Percentiles rank a stretch among this genome's conserved stretches.
These are phyloP conservation scores for Fusarium decemcellulare DNA, from an alignment of 2,329 filamentous ascomycete genomes.

Conservation along the genomic window DNA sequence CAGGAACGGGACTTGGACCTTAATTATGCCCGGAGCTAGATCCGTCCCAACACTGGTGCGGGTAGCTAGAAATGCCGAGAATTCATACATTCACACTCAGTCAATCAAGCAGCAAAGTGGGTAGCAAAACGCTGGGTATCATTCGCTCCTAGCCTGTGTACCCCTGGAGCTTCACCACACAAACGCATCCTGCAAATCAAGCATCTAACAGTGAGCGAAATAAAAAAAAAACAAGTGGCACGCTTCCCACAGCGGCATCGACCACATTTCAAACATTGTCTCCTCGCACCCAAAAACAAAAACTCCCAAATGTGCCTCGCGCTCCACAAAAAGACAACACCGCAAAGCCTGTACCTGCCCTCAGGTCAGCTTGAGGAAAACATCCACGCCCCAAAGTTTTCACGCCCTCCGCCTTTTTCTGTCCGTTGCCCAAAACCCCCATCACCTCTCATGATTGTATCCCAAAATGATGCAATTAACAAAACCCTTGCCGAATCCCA, in stretches of 20 bases:
- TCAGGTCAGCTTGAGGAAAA: constrained; percentile 20
- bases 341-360: constrained; percentile 11
- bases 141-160: constrained; percentile 42
- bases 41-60: constrained; percentile 2
- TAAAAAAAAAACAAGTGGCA: constrained; percentile 25
- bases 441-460: constrained; percentile 11
- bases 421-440: constrained; percentile 4
- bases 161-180: constrained; percentile 29
- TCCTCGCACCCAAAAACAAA: constrained; percentile 14
- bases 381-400: constrained; percentile 25
- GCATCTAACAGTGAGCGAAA: constrained; percentile 22
- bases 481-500: constrained; percentile 22
- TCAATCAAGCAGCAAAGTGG: background rate
- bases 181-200: constrained; percentile 25
- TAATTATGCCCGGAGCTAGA: constrained; percentile 2
- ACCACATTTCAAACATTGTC: constrained; percentile 26
- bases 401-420: constrained; percentile 30
- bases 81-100: background rate
- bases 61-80: background rate
- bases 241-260: constrained; percentile 23
- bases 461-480: constrained; percentile 32
- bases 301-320: constrained; percentile 30
- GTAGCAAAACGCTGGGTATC: constrained; percentile 47
- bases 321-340: background rate
- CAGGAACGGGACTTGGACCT: constrained; percentile 34